Evolutionary conservation across 805 yeast species (phyloP).

Genomic region (Ogataea populi-albae): DNA sequence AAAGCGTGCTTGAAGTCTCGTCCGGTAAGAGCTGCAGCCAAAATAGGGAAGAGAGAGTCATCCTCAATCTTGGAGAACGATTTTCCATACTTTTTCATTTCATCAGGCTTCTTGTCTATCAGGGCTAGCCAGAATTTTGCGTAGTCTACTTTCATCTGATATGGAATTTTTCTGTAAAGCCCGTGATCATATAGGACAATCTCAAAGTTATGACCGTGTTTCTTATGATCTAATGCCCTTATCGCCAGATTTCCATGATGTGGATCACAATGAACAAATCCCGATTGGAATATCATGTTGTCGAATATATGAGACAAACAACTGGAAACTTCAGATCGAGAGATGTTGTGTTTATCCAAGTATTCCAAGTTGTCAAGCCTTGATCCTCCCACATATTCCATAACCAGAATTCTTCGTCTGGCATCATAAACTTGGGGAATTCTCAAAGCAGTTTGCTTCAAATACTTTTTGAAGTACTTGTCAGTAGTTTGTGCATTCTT

Average conservation of each 20-base stretch:
- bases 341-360: constrained; percentile 59
- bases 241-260: constrained; percentile 97
- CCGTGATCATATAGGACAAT: constrained; percentile 94
- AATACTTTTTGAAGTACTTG: constrained; percentile 57
- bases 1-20: constrained; percentile 78
- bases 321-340: constrained; percentile 73
- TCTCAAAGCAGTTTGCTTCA: constrained; percentile 66
- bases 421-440: constrained; percentile 74
- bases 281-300: constrained; percentile 92
- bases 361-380: constrained; percentile 75
- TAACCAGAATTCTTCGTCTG: constrained; percentile 66
- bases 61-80: constrained; percentile 76
- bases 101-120: constrained; percentile 61
- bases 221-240: constrained; percentile 38
- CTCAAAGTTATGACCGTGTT: constrained; percentile 71
- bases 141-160: constrained; percentile 73
- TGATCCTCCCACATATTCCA: constrained; percentile 84
- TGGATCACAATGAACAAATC: constrained; percentile 95
- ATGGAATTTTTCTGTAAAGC: constrained; percentile 78
- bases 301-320: constrained; percentile 90
- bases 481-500: constrained; percentile 70
- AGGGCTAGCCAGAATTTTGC: constrained; percentile 92
- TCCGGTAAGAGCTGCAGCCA: constrained; percentile 94
- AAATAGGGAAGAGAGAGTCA: constrained; percentile 75
- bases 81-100: constrained; percentile 72